Percentiles rank a stretch among this genome's conserved stretches.
These are phyloP conservation scores for Vachellia collinsii DNA, from an alignment of 306 rosid species.

Conservation along the genomic window DNA sequence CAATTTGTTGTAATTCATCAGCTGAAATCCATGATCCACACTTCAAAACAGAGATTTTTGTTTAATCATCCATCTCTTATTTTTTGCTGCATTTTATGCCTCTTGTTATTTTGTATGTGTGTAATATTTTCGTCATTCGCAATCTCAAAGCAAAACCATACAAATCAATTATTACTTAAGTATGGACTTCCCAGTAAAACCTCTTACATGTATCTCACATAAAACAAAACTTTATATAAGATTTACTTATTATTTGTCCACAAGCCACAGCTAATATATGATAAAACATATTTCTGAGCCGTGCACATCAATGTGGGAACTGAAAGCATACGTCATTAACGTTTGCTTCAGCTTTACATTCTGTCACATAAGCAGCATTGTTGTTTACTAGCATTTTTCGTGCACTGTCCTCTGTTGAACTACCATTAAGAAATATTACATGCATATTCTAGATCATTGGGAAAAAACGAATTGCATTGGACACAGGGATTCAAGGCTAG, in stretches of 20 bases:
- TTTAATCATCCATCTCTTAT: slow-evolving; percentile 18
- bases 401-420: slow-evolving; percentile 21
- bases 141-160: slow-evolving; percentile 29
- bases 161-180: slow-evolving; percentile 3
- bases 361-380: not conserved
- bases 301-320: not conserved
- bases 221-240: slow-evolving; percentile 18
- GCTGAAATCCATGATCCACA: slow-evolving; percentile 35
- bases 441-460: slow-evolving; percentile 28
- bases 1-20: slow-evolving; percentile 20
- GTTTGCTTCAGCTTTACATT: slow-evolving; percentile 7
- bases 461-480: slow-evolving; percentile 10
- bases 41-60: slow-evolving; percentile 27
- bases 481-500: slow-evolving; percentile 24
- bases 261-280: not conserved
- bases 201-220: slow-evolving; percentile 10
- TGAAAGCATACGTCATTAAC: not conserved
- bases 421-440: slow-evolving; percentile 24
- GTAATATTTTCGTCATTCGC: slow-evolving; percentile 1
- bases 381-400: slow-evolving; percentile 21
- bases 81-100: slow-evolving; percentile 26
- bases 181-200: not conserved
- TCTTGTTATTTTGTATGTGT: not conserved
- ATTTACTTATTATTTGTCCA: slow-evolving; percentile 22
- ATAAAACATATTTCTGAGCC: not conserved